Base-by-base conservation (phyloP, 139 green algal genomes). In the Ulvella scutata region DNA sequence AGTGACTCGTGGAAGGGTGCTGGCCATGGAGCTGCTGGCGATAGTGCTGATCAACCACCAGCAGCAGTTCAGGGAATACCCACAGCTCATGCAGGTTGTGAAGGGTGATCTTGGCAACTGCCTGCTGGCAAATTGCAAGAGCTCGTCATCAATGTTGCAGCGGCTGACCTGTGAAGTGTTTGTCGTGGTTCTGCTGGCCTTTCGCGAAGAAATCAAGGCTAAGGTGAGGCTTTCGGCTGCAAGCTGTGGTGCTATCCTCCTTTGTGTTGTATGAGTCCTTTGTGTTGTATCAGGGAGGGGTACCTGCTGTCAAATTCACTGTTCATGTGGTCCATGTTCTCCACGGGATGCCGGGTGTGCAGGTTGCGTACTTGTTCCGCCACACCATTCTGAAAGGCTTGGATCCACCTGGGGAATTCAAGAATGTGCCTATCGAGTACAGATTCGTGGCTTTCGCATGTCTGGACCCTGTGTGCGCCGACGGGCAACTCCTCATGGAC, bases 1-100 rank as follows among this genome's bases (percentile, higher is more conserved):
- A 21, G 37, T 31, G 37, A 39, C 38, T n/a, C 73, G 40, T 17
- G 73, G 73, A 38, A 87, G 92, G 88, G 83, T 96, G 61, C 83
- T 99, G 44, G 90, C 95, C 0, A 83, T 99, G 78, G 92, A 98
- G 87, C 83, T 99, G 77, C 85, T 99, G 33, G 96, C 96, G 81
- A 84, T 97, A 61, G 72, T 98, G 73, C 84, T 99, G 72, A 92
- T 97, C 82, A 98, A 98, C 85, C 90, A 86, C 60, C 94, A 95
- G 0, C 81, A 81, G 2, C 79, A 87, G 43, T 98, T 99, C 82
- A 77, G 83, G 7, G 81, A 73, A 39, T 86, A 74, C 29, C 89
- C 97, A 72, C 88, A 84, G 74, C 97, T 97, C 62, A 82, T 92
- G 9, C 75, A 67, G 0, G 92, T 90, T 75, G 94, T 97, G 78